These are phyloP conservation scores for Plantago major DNA, from an alignment of 257 asterid genomes.

Conservation along the genomic window DNA sequence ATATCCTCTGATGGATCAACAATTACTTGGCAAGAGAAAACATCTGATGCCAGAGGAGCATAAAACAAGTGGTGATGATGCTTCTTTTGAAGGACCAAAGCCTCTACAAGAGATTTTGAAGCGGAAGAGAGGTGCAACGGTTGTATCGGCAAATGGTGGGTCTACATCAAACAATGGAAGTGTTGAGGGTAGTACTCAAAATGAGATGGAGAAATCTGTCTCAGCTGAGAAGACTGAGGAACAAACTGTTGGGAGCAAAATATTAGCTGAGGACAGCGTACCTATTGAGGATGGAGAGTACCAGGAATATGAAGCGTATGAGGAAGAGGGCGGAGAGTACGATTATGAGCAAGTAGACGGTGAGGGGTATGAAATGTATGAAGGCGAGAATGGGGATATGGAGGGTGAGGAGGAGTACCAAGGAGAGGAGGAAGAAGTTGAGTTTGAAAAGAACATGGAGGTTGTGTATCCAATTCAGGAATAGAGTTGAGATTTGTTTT, in stretches of 20 bases:
- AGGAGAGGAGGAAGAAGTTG: slow-evolving; percentile 52
- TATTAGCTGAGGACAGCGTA: slow-evolving; percentile 49
- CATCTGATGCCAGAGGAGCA: slow-evolving; percentile 31
- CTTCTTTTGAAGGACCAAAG: slow-evolving; percentile 89
- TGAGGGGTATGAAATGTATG: slow-evolving; percentile 50
- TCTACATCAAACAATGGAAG: slow-evolving; percentile 18
- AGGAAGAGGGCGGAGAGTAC: slow-evolving; percentile 44
- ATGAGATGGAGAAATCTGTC: slow-evolving; percentile 25
- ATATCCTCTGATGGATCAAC: slow-evolving; percentile 33
- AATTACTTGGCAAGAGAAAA: slow-evolving; percentile 69
- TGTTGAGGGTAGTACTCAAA: slow-evolving; percentile 22
- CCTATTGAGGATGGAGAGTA: slow-evolving; percentile 35
- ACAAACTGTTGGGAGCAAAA: slow-evolving; percentile 27
- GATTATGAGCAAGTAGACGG: slow-evolving; percentile 65
- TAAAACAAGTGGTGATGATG: slow-evolving; percentile 36
- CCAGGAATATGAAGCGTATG: slow-evolving; percentile 43
- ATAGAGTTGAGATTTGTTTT: slow-evolving; percentile 6
- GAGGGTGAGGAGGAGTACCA: slow-evolving; percentile 48
- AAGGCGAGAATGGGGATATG: slow-evolving; percentile 50
- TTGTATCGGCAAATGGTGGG: slow-evolving; percentile 14
- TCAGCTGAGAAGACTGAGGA: slow-evolving; percentile 8
- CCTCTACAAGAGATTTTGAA: slow-evolving; percentile 82
- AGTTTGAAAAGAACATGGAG: slow-evolving; percentile 93
- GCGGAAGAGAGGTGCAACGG: slow-evolving; percentile 58
- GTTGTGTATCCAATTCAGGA: slow-evolving; percentile 47